Evolutionary conservation across 768 basidiomycete species (phyloP).

Genomic region (Mycena belliarum): DNA sequence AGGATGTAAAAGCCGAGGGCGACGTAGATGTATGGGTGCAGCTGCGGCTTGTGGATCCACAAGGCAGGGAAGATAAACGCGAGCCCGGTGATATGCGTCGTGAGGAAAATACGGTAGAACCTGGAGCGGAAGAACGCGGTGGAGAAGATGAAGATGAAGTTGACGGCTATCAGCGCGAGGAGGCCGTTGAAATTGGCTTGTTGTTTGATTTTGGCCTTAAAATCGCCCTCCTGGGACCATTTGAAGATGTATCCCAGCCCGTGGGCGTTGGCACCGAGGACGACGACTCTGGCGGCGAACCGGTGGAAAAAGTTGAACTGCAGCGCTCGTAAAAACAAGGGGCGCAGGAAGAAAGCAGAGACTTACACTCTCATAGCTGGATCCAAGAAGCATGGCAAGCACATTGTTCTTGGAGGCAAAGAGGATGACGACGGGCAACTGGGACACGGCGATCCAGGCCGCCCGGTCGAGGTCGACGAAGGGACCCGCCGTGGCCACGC

Average conservation of each 20-base stretch:
- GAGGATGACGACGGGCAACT: slow-evolving; percentile 45
- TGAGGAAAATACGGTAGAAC: slow-evolving; percentile 54
- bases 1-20: slow-evolving; percentile 42
- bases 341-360: neutral
- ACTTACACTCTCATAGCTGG: slow-evolving; percentile 48
- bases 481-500: slow-evolving; percentile 34
- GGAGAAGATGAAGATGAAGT: slow-evolving; percentile 51
- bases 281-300: slow-evolving; percentile 45
- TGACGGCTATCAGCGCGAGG: slow-evolving; percentile 37
- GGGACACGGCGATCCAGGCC: slow-evolving; percentile 41
- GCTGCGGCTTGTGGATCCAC: slow-evolving; percentile 40
- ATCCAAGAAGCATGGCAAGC: slow-evolving; percentile 43
- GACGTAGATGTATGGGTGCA: slow-evolving; percentile 42
- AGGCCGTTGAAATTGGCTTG: slow-evolving; percentile 38
- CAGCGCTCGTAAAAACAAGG: neutral
- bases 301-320: slow-evolving; percentile 63
- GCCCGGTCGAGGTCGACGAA: slow-evolving; percentile 35
- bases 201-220: slow-evolving; percentile 27
- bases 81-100: slow-evolving; percentile 50
- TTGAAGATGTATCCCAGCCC: slow-evolving; percentile 41
- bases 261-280: slow-evolving; percentile 45
- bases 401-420: slow-evolving; percentile 54
- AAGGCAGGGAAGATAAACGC: slow-evolving; percentile 40
- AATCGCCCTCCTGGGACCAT: slow-evolving; percentile 34
- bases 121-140: slow-evolving; percentile 41